Percentiles rank a stretch among this genome's conserved stretches.
phyloP scores from a whole-genome alignment of 192 early-diverging fungal species.

The Podila clonocystis region DNA sequence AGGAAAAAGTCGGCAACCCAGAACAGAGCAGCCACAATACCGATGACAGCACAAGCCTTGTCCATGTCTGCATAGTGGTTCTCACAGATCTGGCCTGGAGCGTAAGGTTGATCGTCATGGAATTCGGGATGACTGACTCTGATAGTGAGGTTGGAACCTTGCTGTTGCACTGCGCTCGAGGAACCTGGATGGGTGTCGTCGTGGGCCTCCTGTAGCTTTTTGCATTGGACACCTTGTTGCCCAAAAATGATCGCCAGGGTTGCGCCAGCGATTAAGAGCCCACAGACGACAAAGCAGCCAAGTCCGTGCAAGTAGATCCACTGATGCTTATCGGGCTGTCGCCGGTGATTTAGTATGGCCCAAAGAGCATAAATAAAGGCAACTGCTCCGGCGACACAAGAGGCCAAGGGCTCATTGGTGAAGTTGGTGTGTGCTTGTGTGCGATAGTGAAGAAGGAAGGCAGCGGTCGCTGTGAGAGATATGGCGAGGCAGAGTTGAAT shows the following conservation, averaged over 20 bases:
- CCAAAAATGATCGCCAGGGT: slow-evolving; percentile 13
- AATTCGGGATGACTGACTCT: background rate
- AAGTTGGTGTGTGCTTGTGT: slow-evolving; percentile 28
- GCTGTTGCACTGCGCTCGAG: background rate
- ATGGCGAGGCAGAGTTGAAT: slow-evolving; percentile 25
- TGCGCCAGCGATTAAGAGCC: slow-evolving; percentile 9
- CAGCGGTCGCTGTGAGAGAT: slow-evolving; percentile 18
- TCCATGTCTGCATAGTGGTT: slow-evolving; percentile 32
- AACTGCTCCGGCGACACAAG: slow-evolving; percentile 24
- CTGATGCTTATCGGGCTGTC: slow-evolving; percentile 17
- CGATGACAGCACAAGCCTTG: slow-evolving; percentile 23
- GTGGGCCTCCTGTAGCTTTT: background rate
- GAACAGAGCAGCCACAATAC: slow-evolving; percentile 16
- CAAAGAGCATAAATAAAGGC: slow-evolving; percentile 40
- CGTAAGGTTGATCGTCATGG: slow-evolving; percentile 14
- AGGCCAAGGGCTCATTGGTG: slow-evolving; percentile 30
- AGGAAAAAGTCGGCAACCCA: slow-evolving; percentile 36
- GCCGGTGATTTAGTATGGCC: slow-evolving; percentile 29
- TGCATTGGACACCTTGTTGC: slow-evolving; percentile 1
- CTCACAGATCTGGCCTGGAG: slow-evolving; percentile 7
- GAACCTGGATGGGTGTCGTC: background rate
- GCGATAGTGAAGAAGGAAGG: slow-evolving; percentile 37
- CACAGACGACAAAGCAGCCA: slow-evolving; percentile 23
- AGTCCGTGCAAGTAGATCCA: slow-evolving; percentile 31
- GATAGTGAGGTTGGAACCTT: too few species aligned